Evolutionary conservation across 768 basidiomycete species (phyloP).

Genomic region (Galerina sulciceps): DNA sequence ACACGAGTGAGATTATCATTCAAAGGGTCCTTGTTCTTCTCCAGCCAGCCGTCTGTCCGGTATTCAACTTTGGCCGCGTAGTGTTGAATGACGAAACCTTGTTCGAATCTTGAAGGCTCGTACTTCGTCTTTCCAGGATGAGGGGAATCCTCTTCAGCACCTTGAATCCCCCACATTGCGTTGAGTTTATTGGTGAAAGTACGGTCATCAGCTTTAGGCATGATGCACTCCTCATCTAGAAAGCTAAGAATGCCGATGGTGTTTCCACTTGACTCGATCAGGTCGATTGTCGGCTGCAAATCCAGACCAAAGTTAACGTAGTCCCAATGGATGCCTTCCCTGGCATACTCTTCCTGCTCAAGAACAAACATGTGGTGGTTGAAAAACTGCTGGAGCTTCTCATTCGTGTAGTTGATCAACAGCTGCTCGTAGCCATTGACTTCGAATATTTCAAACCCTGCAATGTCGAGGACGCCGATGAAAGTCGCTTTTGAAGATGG

Average conservation of each 20-base stretch:
- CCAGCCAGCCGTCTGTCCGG: constrained; percentile 93
- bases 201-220: constrained; percentile 96
- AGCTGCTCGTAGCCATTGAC: constrained; percentile 96
- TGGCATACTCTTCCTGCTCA: constrained; percentile 97
- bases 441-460: constrained; percentile 97
- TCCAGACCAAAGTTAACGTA: constrained; percentile 98
- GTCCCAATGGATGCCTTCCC: constrained; percentile 97
- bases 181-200: constrained; percentile 95
- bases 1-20: constrained; percentile 95
- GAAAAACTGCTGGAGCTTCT: constrained; percentile 97
- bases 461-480: constrained; percentile 98
- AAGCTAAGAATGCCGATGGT: constrained; percentile 90
- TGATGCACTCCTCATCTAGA: constrained; percentile 98
- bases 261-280: constrained; percentile 86
- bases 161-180: constrained; percentile 66
- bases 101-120: constrained; percentile 84
- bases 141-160: constrained; percentile 54
- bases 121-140: constrained; percentile 88
- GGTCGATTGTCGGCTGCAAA: constrained; percentile 96
- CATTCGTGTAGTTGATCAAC: constrained; percentile 98
- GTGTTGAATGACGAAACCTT: constrained; percentile 94
- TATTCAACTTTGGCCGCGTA: constrained; percentile 98
- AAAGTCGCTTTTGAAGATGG: constrained; percentile 92
- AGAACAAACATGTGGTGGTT: constrained; percentile 99
- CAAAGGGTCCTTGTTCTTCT: constrained; percentile 99